A percentile compares a stretch with the other conserved stretches of the same genome.
Conservation (phyloP, 2,329 filamentous ascomycete species). For the Dryadomyces quercivorus region DNA sequence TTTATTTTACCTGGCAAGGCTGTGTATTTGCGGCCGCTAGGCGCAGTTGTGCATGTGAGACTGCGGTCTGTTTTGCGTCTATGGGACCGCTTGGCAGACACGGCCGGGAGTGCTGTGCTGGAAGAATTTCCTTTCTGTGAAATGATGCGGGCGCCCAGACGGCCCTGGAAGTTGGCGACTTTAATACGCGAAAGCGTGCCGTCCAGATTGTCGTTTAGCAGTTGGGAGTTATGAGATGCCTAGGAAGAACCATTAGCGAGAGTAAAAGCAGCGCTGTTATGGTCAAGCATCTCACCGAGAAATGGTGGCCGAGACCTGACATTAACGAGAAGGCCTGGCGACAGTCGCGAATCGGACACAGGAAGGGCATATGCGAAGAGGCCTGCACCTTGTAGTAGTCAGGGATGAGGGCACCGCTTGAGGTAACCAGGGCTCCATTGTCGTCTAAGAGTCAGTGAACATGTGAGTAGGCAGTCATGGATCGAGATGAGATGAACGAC, state of each 20-base stretch:
- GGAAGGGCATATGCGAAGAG: background rate
- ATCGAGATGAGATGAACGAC: background rate
- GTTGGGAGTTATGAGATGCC: background rate
- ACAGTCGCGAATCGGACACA: slow-evolving; percentile 6
- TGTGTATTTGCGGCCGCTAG: background rate
- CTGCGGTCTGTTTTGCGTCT: background rate
- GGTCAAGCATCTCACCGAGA: background rate
- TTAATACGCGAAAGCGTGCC: slow-evolving; percentile 3
- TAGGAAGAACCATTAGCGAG: background rate
- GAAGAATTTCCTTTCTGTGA: background rate
- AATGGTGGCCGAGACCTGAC: slow-evolving; percentile 3
- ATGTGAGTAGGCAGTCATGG: no score
- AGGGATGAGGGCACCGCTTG: slow-evolving; percentile 4
- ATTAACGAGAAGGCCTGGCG: background rate
- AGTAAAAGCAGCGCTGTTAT: background rate
- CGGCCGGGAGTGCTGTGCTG: no score
- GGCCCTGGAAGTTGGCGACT: background rate
- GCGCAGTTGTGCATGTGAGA: background rate
- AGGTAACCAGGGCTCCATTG: background rate
- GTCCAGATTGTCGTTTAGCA: slow-evolving; percentile 9
- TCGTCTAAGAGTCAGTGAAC: background rate
- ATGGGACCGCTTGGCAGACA: no score
- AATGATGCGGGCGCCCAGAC: slow-evolving; percentile 1
- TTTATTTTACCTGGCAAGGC: background rate
- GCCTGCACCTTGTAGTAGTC: slow-evolving; percentile 1